phyloP scores from a whole-genome alignment of 306 rosid genomes.

The Ormosia emarginata region DNA sequence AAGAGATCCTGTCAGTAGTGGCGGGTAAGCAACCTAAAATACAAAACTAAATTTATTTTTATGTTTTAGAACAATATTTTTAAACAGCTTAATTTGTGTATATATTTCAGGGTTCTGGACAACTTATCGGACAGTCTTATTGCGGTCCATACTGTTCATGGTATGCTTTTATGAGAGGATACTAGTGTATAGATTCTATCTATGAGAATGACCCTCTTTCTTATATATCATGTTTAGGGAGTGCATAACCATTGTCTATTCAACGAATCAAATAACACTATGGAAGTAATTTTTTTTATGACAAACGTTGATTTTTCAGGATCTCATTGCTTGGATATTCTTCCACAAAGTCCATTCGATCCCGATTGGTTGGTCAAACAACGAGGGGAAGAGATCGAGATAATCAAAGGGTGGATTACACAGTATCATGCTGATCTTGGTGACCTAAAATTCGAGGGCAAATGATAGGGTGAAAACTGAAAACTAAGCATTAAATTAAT shows the following conservation, averaged over 20 bases:
- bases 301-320: constrained; percentile 30
- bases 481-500: neutral
- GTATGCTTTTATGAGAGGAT: neutral
- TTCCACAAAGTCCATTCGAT: too few relatives aligned
- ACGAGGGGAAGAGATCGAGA: constrained; percentile 30
- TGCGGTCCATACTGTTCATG: constrained; percentile 39
- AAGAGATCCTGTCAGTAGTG: constrained; percentile 55
- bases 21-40: constrained; percentile 43
- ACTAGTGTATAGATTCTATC: too few relatives aligned
- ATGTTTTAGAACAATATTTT: neutral
- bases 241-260: neutral
- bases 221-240: too few relatives aligned
- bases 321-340: constrained; percentile 53
- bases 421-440: constrained; percentile 42
- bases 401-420: constrained; percentile 43
- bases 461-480: neutral
- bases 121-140: constrained; percentile 43
- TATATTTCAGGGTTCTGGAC: constrained; percentile 40
- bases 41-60: neutral
- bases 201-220: neutral
- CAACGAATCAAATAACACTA: neutral
- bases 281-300: too few relatives aligned
- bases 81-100: neutral
- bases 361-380: constrained; percentile 48
- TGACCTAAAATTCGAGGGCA: neutral